Evolutionary conservation across 208 protist genomes (phyloP), one percentile per base, ranked within the genome.

Genomic region (Vickermania ingenoplastis): DNA sequence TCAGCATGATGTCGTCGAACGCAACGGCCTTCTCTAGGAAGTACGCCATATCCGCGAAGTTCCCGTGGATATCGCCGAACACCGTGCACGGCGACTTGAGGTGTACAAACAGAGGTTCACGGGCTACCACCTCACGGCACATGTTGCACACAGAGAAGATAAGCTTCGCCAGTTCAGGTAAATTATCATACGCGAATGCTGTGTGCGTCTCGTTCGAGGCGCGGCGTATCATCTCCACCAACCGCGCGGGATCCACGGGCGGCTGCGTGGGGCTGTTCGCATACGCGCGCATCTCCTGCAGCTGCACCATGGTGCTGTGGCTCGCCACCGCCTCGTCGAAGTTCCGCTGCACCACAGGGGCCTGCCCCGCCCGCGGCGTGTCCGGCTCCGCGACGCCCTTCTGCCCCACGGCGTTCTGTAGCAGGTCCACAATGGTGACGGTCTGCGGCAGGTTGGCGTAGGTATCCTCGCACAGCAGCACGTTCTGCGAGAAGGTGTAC

Each of bases 61-160:
- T 97, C 27, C 92, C 92, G 73, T 97, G 92, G 57, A 97, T 94
- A 53, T 97, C 92, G 22, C 92, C 92, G 59, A 96, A 92, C 25
- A 97, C 89, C 58, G 79, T 86, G 24, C 92, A 77, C 24, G 92
- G 92, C 1, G 89, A 92, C 60, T 92, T 81, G 28, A 97, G 76
- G 53, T 81, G 86, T 53, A 95, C 78, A 49, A 93, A 92, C 5
- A 95, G 72, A 11, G 81, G 77, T 61, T 97, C 92, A 69, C 83
- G 89, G 24, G 85, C 79, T 53, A 94, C 80, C 45, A 95, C 75
- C 53, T 89, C 83, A 31, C 81, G 80, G 63, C 80, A 89, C 75
- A 81, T 79, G 69, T 71, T 79, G 66, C 85, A 91, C 27, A 95
- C 85, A n/a, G 80, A 85, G 56, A 88, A 77, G 61, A 92, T 74